A percentile compares a stretch with the other conserved stretches of the same genome.
Conservation (phyloP, 441 rosid genomes). For the Corymbia calophylla region DNA sequence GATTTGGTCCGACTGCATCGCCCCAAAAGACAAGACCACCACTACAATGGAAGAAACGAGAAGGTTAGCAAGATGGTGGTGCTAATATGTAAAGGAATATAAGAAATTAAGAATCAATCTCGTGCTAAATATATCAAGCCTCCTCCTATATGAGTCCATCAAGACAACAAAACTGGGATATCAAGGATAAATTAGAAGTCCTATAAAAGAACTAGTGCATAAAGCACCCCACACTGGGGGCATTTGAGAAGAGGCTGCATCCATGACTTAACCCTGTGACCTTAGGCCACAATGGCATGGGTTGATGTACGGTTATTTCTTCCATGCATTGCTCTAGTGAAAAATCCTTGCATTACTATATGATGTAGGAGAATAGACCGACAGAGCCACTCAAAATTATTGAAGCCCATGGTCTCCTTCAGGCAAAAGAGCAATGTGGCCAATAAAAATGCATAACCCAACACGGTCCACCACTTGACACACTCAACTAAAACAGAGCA, state of each 20-base stretch:
- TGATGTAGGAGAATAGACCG: not conserved
- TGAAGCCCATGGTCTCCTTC: not conserved
- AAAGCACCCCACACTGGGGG: not conserved
- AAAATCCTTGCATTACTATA: not conserved
- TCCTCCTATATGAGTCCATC: not conserved
- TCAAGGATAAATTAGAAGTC: not conserved
- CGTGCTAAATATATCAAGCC: not conserved
- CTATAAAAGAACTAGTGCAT: not conserved
- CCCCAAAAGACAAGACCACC: constrained; percentile 92
- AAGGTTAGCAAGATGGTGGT: not conserved
- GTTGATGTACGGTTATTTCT: not conserved
- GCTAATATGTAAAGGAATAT: not conserved
- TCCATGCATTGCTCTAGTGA: not conserved
- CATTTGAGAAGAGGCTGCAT: not conserved
- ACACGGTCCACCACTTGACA: not conserved
- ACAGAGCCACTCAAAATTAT: not conserved
- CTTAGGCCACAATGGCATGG: not conserved
- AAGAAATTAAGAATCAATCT: not conserved
- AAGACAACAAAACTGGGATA: not conserved
- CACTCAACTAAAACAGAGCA: not conserved
- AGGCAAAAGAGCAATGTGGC: not conserved
- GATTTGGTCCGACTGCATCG: constrained; percentile 51
- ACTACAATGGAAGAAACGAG: constrained; percentile 27
- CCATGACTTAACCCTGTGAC: not conserved
- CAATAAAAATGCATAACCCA: not conserved